phyloP scores from a whole-genome alignment of 2,329 filamentous ascomycete genomes.

The Harringtonia aguacate region DNA sequence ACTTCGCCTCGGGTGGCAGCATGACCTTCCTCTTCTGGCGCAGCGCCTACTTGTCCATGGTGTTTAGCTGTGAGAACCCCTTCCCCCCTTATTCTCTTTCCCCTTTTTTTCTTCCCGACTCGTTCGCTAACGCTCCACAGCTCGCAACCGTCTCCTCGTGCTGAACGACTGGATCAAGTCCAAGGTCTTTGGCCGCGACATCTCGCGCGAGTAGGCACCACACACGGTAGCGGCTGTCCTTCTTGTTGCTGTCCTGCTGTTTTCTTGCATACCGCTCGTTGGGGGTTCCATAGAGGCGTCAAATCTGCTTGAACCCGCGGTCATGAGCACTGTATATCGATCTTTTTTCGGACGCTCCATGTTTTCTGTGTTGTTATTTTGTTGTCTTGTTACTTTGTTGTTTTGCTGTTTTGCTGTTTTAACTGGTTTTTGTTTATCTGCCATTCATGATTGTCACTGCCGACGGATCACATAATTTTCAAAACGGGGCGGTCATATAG shows the following conservation, averaged over 20 bases:
- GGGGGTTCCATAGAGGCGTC: background rate
- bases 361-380: too few relatives aligned
- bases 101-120: background rate
- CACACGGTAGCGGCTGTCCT: too few relatives aligned
- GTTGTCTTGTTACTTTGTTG: too few relatives aligned
- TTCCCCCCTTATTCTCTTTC: constrained; percentile 6
- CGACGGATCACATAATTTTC: background rate
- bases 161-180: constrained; percentile 94
- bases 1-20: constrained; percentile 85
- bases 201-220: constrained; percentile 63
- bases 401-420: too few relatives aligned
- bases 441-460: background rate
- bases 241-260: too few relatives aligned
- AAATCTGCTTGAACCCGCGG: too few relatives aligned
- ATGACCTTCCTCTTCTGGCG: constrained; percentile 98
- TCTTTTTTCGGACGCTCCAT: too few relatives aligned
- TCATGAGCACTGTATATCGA: too few relatives aligned
- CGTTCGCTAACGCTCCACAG: constrained; percentile 28
- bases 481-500: too few relatives aligned
- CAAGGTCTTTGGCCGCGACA: constrained; percentile 91
- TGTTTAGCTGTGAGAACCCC: constrained; percentile 79
- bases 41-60: constrained; percentile 97
- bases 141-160: constrained; percentile 89
- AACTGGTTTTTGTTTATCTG: background rate
- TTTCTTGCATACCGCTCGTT: background rate